Evolutionary conservation across 805 yeast species (phyloP), one percentile per base, ranked within the genome.

Genomic region (Saccharomycopsis lassenensis): DNA sequence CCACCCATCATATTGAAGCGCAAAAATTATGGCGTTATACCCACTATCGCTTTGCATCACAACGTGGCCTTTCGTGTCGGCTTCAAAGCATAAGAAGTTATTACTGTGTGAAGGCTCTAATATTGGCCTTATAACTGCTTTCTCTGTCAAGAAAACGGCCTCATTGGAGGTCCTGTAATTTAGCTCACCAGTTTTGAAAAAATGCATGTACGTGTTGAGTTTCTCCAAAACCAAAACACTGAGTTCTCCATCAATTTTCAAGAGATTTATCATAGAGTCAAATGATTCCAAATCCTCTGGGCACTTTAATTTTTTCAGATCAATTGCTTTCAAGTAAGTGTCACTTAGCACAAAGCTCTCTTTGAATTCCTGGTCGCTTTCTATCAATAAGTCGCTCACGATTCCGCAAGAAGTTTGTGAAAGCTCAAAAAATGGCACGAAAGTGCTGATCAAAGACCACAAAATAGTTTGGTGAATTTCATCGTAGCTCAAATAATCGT

Each of bases 1-100:
- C 94, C 96, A 86, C 1, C 96, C 96, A 50, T 77, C 82, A 52
- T 77, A 85, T 3, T 67, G 65, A 51, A 79, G 72, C 19, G 77
- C 58, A 58, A 91, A 86, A 16, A 84, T 67, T 3, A 81, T 80
- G 12, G 61, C 58, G 10, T 36, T 36, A 29, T 20, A 18, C 15
- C 30, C 49, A 15, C 34, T 56, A 10, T 59, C 56, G 2, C 59
- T 50, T 3, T 71, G 63, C 1, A 84, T 76, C 21, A 87, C 55
- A 3, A 83, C 56, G 46, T 79, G 77, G 2, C 89, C 96, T 37
- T 63, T 69, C 0, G 94, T 81, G 2, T 77, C 76, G 42, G 59
- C 51, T 2, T 71, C 68, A 16, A 74, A 49, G 11, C 61, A 59
- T 27, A 73, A 45, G 16, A 61, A 54, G 14, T 68, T 69, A 30